phyloP scores from a whole-genome alignment of 768 basidiomycete genomes.

The Leccinum boreale region DNA sequence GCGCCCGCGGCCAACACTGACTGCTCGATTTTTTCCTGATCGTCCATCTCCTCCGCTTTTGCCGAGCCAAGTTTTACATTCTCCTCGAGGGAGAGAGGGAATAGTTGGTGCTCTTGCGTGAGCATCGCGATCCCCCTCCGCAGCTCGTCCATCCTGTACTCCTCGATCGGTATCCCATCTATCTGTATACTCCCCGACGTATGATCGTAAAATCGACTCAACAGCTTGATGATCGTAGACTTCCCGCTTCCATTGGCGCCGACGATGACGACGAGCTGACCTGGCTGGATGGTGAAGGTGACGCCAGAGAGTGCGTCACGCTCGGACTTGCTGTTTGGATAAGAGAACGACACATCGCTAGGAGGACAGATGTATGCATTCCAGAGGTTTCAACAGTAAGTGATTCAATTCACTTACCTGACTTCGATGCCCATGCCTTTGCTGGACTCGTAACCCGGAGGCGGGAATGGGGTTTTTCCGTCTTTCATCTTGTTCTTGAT shows the following conservation, averaged over 20 bases:
- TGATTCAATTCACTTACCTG: constrained; percentile 5
- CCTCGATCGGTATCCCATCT: constrained; percentile 35
- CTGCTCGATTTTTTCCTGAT: constrained; percentile 16
- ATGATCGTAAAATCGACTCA: constrained; percentile 35
- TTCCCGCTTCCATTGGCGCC: constrained; percentile 36
- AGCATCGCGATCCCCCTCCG: constrained; percentile 41
- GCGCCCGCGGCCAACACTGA: constrained; percentile 37
- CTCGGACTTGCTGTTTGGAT: constrained; percentile 39
- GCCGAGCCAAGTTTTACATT: constrained; percentile 39
- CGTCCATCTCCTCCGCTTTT: constrained; percentile 6
- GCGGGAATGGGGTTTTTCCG: constrained; percentile 24
- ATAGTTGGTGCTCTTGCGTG: constrained; percentile 38
- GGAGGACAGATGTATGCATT: neutral
- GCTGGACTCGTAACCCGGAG: constrained; percentile 8
- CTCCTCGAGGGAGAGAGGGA: constrained; percentile 39
- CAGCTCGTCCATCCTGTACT: constrained; percentile 32
- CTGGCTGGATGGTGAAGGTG: constrained; percentile 29
- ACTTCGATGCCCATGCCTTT: constrained; percentile 20
- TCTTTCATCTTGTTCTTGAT: constrained; percentile 25
- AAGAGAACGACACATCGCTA: constrained; percentile 53
- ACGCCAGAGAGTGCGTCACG: constrained; percentile 23
- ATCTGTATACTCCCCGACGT: constrained; percentile 36
- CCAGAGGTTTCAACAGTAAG: too few relatives aligned
- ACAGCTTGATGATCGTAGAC: constrained; percentile 39
- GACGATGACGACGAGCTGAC: constrained; percentile 34